Base-by-base conservation (phyloP, 352 stramenopile genomes). In the Globisporangium lucens region DNA sequence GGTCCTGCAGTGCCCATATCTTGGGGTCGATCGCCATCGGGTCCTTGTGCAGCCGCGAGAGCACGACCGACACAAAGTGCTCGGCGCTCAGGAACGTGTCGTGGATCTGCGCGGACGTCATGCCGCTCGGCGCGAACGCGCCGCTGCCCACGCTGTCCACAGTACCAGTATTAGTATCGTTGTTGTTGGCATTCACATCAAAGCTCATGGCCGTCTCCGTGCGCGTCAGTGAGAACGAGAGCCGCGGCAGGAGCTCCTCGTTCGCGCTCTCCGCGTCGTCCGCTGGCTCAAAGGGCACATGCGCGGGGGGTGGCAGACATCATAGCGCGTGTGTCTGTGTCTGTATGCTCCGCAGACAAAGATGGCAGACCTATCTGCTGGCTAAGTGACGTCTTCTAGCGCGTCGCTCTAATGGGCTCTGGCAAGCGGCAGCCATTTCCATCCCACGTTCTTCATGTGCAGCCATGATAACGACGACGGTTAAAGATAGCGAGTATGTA, bases 11-110 rank as follows among this genome's bases (percentile, higher is more conserved):
- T 2, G 63, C 66, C 80, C 80, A 89, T 46, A 89, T 70, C 20
- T 68, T 68, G 35, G 80, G 64, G 22, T 82, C 68, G 20, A 91
- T 59, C 9, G 80, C 81, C 60, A 76, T 65, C 22, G 81, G 72
- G 65, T 90, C 83, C 22, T 75, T 73, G 41, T 72, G 73, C 56
- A 91, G 69, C 24, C 82, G 76, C 36, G 81, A 90, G 29, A 89
- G 70, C 66, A 87, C 79, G 9, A 77, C 81, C 1, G 76, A 30
- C 22, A 86, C 82, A 27, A 91, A 87, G 43, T 84, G 77, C 65
- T 87, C 76, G 27, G 83, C 83, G 43, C 56, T 59, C 41, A 63
- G 43, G 22, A 69, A 69, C 63, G 63, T 69, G 20, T 69, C 63
- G 55, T 69, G 63, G 12, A 69, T 24, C 55, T 69, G 63, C 29